Evolutionary conservation across 495 filamentous ascomycete species (phyloP).

Genomic region (Neurospora tetrasperma): DNA sequence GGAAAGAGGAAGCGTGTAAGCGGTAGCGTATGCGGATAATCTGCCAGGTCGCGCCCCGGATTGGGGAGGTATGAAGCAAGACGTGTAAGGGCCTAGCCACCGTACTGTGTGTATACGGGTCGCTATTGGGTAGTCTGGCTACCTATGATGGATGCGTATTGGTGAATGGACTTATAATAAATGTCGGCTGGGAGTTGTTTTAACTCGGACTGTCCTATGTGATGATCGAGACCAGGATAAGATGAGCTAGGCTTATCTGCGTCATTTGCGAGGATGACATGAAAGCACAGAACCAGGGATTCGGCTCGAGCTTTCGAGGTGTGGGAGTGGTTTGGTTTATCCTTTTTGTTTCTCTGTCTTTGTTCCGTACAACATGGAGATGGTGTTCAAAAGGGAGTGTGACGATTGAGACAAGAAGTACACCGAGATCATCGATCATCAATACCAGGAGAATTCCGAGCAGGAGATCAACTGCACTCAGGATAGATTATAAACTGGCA

Average conservation of each 20-base stretch:
- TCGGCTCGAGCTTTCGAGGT: slow-evolving; percentile 3
- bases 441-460: neutral
- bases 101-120: neutral
- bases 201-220: slow-evolving; percentile 27
- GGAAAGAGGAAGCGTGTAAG: neutral
- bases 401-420: neutral
- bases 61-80: neutral
- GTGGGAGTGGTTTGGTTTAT: slow-evolving; percentile 2
- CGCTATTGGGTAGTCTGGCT: neutral
- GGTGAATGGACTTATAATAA: slow-evolving; percentile 3
- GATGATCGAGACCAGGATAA: slow-evolving; percentile 39
- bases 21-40: neutral
- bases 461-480: neutral
- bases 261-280: slow-evolving; percentile 31
- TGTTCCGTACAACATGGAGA: neutral
- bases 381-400: neutral
- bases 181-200: slow-evolving; percentile 1
- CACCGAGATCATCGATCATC: neutral
- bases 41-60: neutral
- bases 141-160: slow-evolving; percentile 2
- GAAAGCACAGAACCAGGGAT: neutral
- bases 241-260: slow-evolving; percentile 44
- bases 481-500: neutral
- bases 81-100: neutral
- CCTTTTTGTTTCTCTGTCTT: neutral